Evolutionary conservation across 768 basidiomycete species (phyloP), one percentile per base, ranked within the genome.

Genomic region (Auriscalpium vulgare): DNA sequence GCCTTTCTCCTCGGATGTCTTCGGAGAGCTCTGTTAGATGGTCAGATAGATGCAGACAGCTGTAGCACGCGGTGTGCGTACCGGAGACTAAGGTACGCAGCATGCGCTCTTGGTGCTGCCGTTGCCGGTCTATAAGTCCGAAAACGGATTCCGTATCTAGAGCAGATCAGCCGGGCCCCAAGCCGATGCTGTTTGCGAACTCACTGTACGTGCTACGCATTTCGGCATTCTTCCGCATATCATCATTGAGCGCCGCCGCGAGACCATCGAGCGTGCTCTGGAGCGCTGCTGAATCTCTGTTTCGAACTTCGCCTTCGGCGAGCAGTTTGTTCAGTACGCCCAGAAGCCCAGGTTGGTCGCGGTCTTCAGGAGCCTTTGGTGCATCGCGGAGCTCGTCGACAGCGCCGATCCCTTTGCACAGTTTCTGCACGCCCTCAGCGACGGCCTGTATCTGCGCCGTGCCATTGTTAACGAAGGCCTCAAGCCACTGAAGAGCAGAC

Each of bases 1-100:
- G 70, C 48, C 91, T 72, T 69, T 94, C 91, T 1, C 92, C 91
- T 52, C 85, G 84, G 52, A 95, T 93, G 62, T 94, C 92, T 55
- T 80, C 78, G 3, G 85, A 85, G 19, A 95, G 77, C 66, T 91
- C 91, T 90, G 62, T 16, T n/a, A 19, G 35, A 36, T 21, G 50
- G 45, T 34, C 55, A 34, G 5, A 29, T 7, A 29, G 29, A 29
- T 29, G 29, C 29, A 29, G 4, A 29, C 29, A 29, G 29, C 4
- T 29, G 29, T 29, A 5, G 7, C 29, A 29, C 29, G 7, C 29
- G 7, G 29, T 6, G 43, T 48, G 54, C 74, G 47, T 51, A 86
- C 91, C 88, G 50, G 74, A 74, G 2, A 85, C 85, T 17, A 92
- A 71, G 10, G 78, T 75, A 55, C 82, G 75, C 29, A 93, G 72